Evolutionary conservation across 2,329 filamentous ascomycete species (phyloP).

Genomic region (Rhynchosporium graminicola): DNA sequence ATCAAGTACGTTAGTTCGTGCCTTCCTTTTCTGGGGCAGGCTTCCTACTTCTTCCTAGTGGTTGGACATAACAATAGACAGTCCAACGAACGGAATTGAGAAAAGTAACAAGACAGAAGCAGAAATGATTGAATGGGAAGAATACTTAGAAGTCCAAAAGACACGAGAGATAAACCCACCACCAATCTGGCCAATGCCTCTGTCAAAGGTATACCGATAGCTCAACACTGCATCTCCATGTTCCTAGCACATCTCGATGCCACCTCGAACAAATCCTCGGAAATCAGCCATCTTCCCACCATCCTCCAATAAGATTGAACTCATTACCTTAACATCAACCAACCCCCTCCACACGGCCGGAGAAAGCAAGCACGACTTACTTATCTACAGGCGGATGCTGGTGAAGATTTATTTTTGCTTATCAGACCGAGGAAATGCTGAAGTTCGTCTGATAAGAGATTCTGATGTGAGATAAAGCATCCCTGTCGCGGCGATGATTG

Average conservation of each 20-base stretch:
- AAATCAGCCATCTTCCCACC: neutral
- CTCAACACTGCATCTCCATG: neutral
- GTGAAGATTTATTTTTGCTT: too few species aligned
- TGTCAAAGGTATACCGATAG: neutral
- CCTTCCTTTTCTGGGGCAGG: neutral
- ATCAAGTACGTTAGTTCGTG: neutral
- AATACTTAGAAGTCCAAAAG: neutral
- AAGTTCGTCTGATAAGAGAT: neutral
- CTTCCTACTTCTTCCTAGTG: neutral
- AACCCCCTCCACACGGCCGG: neutral
- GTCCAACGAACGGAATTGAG: too few species aligned
- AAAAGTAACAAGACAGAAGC: neutral
- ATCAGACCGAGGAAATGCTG: slow-evolving; percentile 5
- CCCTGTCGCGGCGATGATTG: neutral
- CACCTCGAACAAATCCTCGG: slow-evolving; percentile 10
- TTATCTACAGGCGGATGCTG: too few species aligned
- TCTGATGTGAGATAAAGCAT: neutral
- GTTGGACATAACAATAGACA: too few species aligned
- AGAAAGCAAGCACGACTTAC: neutral
- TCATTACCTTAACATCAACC: too few species aligned
- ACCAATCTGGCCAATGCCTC: neutral
- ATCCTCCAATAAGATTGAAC: too few species aligned
- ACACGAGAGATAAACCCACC: neutral
- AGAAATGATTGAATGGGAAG: neutral
- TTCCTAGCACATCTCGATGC: neutral